These are phyloP conservation scores for Talaromyces islandicus DNA, from an alignment of 2,329 filamentous ascomycete genomes.

Conservation along the genomic window DNA sequence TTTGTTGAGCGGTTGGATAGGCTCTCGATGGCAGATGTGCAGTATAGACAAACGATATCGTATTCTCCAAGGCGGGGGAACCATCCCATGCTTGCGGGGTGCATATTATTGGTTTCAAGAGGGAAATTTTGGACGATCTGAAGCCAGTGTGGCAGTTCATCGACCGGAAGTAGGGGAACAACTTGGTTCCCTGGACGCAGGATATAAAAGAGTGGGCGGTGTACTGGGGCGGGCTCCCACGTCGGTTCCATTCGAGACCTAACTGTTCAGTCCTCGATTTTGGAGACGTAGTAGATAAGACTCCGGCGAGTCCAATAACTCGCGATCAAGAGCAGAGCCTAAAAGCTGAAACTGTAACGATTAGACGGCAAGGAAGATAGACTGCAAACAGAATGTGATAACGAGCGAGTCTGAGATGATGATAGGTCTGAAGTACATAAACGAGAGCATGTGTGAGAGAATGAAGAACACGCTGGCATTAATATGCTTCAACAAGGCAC, in stretches of 20 bases:
- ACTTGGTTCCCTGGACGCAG: conserved; percentile 27
- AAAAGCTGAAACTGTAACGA: neutral
- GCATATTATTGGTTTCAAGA: conserved; percentile 16
- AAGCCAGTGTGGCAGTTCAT: conserved; percentile 37
- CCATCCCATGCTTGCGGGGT: conserved; percentile 15
- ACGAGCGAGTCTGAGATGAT: neutral
- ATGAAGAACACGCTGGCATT: neutral
- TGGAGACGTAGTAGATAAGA: neutral
- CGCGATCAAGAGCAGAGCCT: neutral
- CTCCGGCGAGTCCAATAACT: neutral
- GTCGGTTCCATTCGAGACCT: neutral
- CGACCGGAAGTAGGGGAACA: conserved; percentile 37
- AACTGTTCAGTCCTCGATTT: neutral
- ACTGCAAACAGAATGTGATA: neutral
- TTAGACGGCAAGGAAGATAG: neutral
- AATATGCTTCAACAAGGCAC: neutral
- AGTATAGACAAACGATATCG: conserved; percentile 28
- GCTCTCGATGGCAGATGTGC: conserved; percentile 19
- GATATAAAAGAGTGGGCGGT: conserved; percentile 32
- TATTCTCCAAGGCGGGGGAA: conserved; percentile 25
- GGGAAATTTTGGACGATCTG: conserved; percentile 21
- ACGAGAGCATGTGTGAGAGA: neutral
- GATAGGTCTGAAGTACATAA: neutral
- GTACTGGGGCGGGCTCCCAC: neutral
- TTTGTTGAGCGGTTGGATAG: conserved; percentile 10